A percentile compares a stretch with the other conserved stretches of the same genome.
Evolutionary conservation across 2,329 filamentous ascomycete genomes (phyloP).

Genomic region (Fusarium sarcochroum): DNA sequence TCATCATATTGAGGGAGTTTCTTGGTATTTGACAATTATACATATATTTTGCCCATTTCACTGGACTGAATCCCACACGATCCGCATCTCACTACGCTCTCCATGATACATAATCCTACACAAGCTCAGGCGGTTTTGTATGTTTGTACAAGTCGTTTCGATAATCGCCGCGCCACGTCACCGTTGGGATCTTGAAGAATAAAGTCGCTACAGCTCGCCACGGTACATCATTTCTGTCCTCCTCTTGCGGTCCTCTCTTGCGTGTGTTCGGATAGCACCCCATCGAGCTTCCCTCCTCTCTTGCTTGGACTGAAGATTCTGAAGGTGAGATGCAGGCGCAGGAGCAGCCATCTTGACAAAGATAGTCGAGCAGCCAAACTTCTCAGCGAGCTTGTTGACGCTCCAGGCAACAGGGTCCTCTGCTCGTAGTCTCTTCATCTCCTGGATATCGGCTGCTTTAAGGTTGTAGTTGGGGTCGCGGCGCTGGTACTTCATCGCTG

Average conservation of each 20-base stretch:
- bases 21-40: conserved; percentile 48
- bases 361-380: conserved; percentile 68
- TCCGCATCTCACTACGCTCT: conserved; percentile 29
- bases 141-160: conserved; percentile 43
- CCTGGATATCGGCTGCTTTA: conserved; percentile 67
- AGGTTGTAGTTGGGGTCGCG: conserved; percentile 65
- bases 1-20: conserved; percentile 37
- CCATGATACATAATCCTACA: conserved; percentile 47
- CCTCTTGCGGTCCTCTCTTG: conserved; percentile 68
- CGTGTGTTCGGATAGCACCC: conserved; percentile 69
- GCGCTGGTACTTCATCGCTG: conserved; percentile 53
- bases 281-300: conserved; percentile 67
- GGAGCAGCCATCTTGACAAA: conserved; percentile 73
- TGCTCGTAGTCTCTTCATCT: conserved; percentile 70
- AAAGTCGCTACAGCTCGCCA: conserved; percentile 61
- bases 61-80: conserved; percentile 28
- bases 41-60: conserved; percentile 32
- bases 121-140: conserved; percentile 32
- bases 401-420: conserved; percentile 70
- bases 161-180: conserved; percentile 6
- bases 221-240: conserved; percentile 66
- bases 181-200: conserved; percentile 1
- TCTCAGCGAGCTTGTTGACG: conserved; percentile 65
- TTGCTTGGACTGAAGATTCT: conserved; percentile 60
- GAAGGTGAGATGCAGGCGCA: conserved; percentile 63